Evolutionary conservation across 148 eudicot genomes (phyloP), one percentile per base, ranked within the genome.

Genomic region (Amaranthus palmeri): DNA sequence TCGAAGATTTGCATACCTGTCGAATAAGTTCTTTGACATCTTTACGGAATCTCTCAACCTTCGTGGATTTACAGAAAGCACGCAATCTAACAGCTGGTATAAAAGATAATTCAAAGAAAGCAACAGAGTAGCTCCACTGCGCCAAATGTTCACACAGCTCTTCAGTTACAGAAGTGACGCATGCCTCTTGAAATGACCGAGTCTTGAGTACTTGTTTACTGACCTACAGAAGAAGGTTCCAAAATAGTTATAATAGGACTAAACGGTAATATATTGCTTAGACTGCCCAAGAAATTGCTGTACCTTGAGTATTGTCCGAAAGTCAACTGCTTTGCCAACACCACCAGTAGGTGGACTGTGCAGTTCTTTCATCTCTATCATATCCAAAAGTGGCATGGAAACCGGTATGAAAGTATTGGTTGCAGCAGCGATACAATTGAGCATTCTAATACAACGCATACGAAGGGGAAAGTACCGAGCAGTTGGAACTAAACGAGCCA

Each of bases 391-490:
- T 57, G 87, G 86, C 82, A 87, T 68, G 57, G 97, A 87, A 78
- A 96, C 92, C 4, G 99, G 99, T 75, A 92, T 85, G 77, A 85
- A 96, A 50, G 87, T 85, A 70, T 83, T 80, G 52, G 96, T 96
- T 70, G 93, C 84, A 74, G 89, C 85, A 81, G 97, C 93, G 63
- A 96, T 88, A 50, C 85, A 82, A 68, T 96, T 96, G 64, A 96
- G 97, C 99, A 92, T 96, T 78, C 84, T 92, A 65, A 78, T 83
- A 82, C 99, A 96, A 2, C 99, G 93, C 79, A 96, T 68, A 64
- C 99, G 86, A 56, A 96, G 96, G 71, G 99, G 97, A 64, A 92
- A 85, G 85, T 96, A 96, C 55, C 91, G 84, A 54, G 97, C 92
- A 82, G 97, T 86, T 56, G 97, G 99, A 64, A 90, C 90, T 74